Evolutionary conservation across 129 eudicot species (phyloP).

Genomic region (Pittosporum tobira): DNA sequence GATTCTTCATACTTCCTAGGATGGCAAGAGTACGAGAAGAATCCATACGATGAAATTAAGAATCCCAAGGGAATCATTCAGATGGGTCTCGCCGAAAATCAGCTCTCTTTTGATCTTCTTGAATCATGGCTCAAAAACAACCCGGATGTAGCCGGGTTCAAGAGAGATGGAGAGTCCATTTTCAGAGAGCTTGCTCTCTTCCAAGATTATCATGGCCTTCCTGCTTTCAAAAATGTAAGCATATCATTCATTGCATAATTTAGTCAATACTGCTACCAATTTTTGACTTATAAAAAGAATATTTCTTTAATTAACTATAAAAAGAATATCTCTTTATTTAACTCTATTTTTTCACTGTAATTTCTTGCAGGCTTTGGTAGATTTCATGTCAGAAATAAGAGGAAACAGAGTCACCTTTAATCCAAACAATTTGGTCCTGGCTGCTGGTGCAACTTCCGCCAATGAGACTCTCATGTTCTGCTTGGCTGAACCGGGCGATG

Average conservation of each 20-base stretch:
- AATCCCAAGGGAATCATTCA: conserved; percentile 24
- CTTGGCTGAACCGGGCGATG: conserved; percentile 40
- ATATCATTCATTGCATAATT: neutral
- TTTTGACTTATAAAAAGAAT: too few relatives aligned
- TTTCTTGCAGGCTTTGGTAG: conserved; percentile 29
- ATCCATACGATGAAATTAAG: conserved; percentile 10
- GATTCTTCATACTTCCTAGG: conserved; percentile 31
- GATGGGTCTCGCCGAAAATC: conserved; percentile 30
- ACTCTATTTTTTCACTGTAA: neutral
- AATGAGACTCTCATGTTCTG: conserved; percentile 39
- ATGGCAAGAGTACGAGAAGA: conserved; percentile 31
- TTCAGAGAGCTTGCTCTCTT: conserved; percentile 42
- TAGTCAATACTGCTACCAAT: neutral
- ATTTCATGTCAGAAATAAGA: conserved; percentile 39
- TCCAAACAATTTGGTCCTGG: conserved; percentile 33
- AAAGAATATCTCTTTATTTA: neutral
- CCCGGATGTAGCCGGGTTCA: conserved; percentile 28
- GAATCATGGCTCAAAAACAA: conserved; percentile 32
- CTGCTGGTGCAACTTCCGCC: conserved; percentile 44
- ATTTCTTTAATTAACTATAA: too few relatives aligned
- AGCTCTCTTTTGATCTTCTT: conserved; percentile 41
- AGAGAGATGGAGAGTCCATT: conserved; percentile 25
- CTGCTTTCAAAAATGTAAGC: conserved; percentile 37
- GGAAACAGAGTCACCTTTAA: conserved; percentile 27
- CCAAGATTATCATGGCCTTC: conserved; percentile 47